These are phyloP conservation scores for Echria macrotheca DNA, from an alignment of 495 filamentous ascomycete species.

Conservation along the genomic window DNA sequence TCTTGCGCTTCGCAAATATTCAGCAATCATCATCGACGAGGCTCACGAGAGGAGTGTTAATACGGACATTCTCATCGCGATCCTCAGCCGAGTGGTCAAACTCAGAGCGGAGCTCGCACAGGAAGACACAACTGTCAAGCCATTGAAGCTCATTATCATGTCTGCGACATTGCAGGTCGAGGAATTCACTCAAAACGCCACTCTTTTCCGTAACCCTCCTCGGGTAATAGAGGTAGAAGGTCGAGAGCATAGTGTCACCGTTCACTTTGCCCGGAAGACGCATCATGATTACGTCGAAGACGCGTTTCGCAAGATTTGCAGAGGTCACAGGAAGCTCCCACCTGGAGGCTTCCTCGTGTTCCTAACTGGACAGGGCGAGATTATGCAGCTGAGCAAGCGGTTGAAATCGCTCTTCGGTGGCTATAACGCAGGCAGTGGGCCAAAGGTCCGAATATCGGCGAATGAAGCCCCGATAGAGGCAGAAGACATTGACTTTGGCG, in stretches of 20 bases:
- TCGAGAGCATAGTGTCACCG: slow-evolving; percentile 84
- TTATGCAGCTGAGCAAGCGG: slow-evolving; percentile 67
- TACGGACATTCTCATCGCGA: slow-evolving; percentile 93
- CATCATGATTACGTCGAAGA: slow-evolving; percentile 86
- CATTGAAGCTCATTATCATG: slow-evolving; percentile 96
- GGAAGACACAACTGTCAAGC: slow-evolving; percentile 53
- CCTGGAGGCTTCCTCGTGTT: slow-evolving; percentile 93
- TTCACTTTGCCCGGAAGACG: slow-evolving; percentile 82
- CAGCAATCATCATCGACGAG: slow-evolving; percentile 90
- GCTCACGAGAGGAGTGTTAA: slow-evolving; percentile 97
- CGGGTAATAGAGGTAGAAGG: slow-evolving; percentile 88
- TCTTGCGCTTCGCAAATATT: slow-evolving; percentile 88
- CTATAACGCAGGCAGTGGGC: slow-evolving; percentile 47
- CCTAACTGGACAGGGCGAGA: slow-evolving; percentile 90
- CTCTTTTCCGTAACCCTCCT: slow-evolving; percentile 73
- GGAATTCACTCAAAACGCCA: slow-evolving; percentile 80
- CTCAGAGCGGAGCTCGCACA: slow-evolving; percentile 46
- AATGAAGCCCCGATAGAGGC: slow-evolving; percentile 74
- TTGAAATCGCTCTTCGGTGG: slow-evolving; percentile 65
- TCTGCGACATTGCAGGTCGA: slow-evolving; percentile 88
- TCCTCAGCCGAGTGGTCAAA: slow-evolving; percentile 88
- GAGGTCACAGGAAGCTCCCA: slow-evolving; percentile 85
- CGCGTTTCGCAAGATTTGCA: slow-evolving; percentile 77
- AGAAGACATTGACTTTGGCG: slow-evolving; percentile 82
- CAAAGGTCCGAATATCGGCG: slow-evolving; percentile 66